Evolutionary conservation across 805 yeast species (phyloP).

Genomic region (Myxozyma neglecta): DNA sequence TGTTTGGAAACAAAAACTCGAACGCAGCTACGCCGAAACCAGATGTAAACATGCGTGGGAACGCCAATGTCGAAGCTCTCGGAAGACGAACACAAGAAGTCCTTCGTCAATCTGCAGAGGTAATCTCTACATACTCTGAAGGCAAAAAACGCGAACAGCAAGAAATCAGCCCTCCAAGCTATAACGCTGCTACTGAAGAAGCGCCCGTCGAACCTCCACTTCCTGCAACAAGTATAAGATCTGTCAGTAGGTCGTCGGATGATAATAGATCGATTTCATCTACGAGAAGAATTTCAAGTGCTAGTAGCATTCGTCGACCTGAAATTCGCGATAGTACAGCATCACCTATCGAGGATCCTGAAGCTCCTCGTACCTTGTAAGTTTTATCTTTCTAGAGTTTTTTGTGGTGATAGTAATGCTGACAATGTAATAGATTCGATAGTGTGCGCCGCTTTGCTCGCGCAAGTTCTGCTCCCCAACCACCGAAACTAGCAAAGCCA

Average conservation of each 20-base stretch:
- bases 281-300: background rate
- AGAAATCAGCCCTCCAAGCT: conserved; percentile 2
- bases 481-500: conserved; percentile 15
- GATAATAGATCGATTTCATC: background rate
- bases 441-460: conserved; percentile 19
- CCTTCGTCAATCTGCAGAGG: conserved; percentile 19
- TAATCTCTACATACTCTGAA: conserved; percentile 16
- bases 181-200: background rate
- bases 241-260: background rate
- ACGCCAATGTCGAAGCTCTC: conserved; percentile 11
- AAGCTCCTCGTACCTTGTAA: conserved; percentile 6
- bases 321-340: conserved; percentile 1
- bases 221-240: background rate
- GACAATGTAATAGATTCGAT: conserved; percentile 7
- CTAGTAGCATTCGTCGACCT: conserved; percentile 5
- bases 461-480: background rate
- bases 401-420: background rate
- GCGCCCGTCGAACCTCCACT: background rate
- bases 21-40: background rate
- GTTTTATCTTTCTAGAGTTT: background rate
- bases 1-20: conserved; percentile 30
- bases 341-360: background rate
- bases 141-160: conserved; percentile 11
- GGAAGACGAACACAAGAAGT: conserved; percentile 28
- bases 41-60: conserved; percentile 20